Conservation (phyloP, 139 green algal genomes). For the Ostreobium quekettii region DNA sequence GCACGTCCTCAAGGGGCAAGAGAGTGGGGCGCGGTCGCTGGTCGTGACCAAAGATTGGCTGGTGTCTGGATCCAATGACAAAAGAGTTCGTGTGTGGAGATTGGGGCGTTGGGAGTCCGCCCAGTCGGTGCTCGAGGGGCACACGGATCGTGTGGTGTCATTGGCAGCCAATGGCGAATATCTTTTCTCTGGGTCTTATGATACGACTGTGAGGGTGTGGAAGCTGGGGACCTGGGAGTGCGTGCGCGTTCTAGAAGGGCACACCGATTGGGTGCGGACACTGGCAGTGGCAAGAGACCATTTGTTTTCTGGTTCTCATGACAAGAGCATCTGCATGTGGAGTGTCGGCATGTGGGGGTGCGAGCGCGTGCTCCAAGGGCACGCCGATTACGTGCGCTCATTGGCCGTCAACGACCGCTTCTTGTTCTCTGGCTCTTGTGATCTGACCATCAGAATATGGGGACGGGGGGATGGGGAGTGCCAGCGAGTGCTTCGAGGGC, state of each 20-base stretch:
- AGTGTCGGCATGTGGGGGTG: neutral
- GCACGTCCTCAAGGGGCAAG: too few relatives aligned
- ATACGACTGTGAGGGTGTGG: conserved; percentile 10
- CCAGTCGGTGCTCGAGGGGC: conserved; percentile 4
- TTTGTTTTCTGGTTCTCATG: conserved; percentile 1
- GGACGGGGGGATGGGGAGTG: neutral
- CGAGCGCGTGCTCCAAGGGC: neutral
- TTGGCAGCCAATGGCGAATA: neutral
- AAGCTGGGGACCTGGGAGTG: neutral
- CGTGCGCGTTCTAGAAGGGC: neutral
- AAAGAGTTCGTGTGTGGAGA: neutral
- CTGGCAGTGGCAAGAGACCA: neutral
- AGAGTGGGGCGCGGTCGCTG: too few relatives aligned
- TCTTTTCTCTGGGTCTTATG: conserved; percentile 3
- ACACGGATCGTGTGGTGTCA: neutral
- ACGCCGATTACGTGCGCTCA: neutral
- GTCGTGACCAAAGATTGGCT: neutral
- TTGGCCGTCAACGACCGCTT: neutral
- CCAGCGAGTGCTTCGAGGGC: neutral
- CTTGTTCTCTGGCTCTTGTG: neutral
- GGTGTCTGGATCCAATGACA: neutral
- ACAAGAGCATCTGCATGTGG: neutral
- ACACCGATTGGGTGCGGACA: neutral
- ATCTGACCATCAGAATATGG: conserved; percentile 7
- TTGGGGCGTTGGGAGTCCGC: neutral